Evolutionary conservation across 1,284 basidiomycete genomes (phyloP), one percentile per base, ranked within the genome.

Genomic region (Ganoderma meredithae): DNA sequence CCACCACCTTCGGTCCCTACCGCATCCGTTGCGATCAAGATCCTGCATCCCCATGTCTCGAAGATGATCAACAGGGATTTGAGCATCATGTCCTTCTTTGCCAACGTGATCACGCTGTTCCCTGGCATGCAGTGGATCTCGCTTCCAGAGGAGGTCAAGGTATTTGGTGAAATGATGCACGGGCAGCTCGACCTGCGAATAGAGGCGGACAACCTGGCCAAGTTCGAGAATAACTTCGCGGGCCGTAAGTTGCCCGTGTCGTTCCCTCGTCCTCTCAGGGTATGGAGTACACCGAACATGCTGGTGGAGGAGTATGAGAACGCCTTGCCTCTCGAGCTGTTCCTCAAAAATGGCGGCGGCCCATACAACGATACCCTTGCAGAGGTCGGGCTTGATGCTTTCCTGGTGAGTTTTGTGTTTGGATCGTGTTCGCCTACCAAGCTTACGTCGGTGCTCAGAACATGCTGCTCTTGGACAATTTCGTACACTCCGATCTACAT

Each of bases 381-480:
- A 7, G 97, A 95, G 66, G 86, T 97, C 19, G 98, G 98, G 12
- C 84, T 99, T 17, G 96, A 99, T 79, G 96, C 97, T 0, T 99
- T 99, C 81, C 79, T 99, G 78, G 95, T 95, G 75, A 76, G 92
- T 62, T 25, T 39, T 43, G 56, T 64, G 33, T 53, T 3, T 19
- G 8, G 6, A 22, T 33, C 36, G 6, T 12, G 1, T 8, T 41
- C 15, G 13, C 3, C 39, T 25, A 55, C 63, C 9, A 69, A 39
- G 5, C 43, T 69, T 33, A 65, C 36, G n/a, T 17, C 41, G 13
- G 17, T 8, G 13, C 31, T 4, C 72, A 97, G 94, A 96, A 98
- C 82, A 99, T 99, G 97, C 88, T 99, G 27, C 84, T 99, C 1
- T 85, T 99, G 59, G 97, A 99, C 82, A 99, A 99, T 80, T 99